Percentiles rank a stretch among this genome's conserved stretches.
These are phyloP conservation scores for Leucoagaricus sp. DNA, from an alignment of 1,284 basidiomycete genomes.

Conservation along the genomic window DNA sequence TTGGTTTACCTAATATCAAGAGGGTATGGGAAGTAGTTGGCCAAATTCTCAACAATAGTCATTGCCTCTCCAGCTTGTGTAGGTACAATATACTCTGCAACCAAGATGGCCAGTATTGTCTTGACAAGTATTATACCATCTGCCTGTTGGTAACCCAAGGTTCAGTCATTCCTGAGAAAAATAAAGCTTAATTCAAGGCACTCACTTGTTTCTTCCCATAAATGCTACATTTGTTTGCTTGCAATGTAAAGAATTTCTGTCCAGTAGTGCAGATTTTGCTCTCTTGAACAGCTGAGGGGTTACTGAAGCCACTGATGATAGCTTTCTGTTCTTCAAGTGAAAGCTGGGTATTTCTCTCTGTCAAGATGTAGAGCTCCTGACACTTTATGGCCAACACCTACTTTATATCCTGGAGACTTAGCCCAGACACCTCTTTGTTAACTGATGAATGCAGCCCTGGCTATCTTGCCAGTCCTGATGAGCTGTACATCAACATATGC, in stretches of 20 bases:
- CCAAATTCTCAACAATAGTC: slow-evolving; percentile 72
- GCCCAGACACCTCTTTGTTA: slow-evolving; percentile 88
- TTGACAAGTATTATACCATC: slow-evolving; percentile 85
- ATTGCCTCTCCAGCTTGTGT: slow-evolving; percentile 75
- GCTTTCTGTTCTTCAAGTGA: slow-evolving; percentile 75
- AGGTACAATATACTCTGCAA: slow-evolving; percentile 78
- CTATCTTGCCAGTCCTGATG: slow-evolving; percentile 75
- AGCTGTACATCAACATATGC: slow-evolving; percentile 90
- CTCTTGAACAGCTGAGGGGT: slow-evolving; percentile 51
- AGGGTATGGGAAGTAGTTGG: slow-evolving; percentile 65
- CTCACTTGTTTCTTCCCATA: slow-evolving; percentile 83
- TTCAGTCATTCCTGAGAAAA: slow-evolving; percentile 1
- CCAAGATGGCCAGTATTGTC: slow-evolving; percentile 87
- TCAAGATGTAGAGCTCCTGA: slow-evolving; percentile 13
- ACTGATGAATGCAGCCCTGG: slow-evolving; percentile 85
- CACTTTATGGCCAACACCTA: slow-evolving; percentile 38
- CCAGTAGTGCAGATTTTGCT: slow-evolving; percentile 72
- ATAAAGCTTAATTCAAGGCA: slow-evolving; percentile 13
- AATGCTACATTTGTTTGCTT: slow-evolving; percentile 60
- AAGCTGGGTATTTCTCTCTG: slow-evolving; percentile 53
- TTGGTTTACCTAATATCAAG: background rate
- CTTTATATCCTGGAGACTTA: slow-evolving; percentile 69
- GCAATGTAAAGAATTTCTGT: slow-evolving; percentile 81
- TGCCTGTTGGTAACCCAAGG: slow-evolving; percentile 49
- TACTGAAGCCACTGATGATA: slow-evolving; percentile 55